Conservation (phyloP, 768 basidiomycete genomes). For the Tylopilus felleus region DNA sequence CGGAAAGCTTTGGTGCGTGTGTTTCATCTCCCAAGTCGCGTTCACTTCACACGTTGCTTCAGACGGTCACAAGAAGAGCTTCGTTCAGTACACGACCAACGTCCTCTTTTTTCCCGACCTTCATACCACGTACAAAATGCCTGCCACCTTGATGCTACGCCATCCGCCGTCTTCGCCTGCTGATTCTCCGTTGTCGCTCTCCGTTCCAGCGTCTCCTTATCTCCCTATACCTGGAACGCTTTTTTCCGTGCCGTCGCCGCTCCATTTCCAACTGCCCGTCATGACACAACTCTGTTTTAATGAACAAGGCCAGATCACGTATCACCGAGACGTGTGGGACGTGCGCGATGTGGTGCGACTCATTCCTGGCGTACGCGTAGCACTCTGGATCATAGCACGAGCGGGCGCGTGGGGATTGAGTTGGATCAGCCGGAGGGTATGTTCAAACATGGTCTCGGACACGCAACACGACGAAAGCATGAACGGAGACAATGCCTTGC, state of each 20-base stretch:
- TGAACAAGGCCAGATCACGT: slow-evolving; percentile 75
- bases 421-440: slow-evolving; percentile 28
- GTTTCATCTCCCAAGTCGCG: background rate
- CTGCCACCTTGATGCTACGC: slow-evolving; percentile 38
- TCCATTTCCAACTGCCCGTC: slow-evolving; percentile 72
- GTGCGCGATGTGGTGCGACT: slow-evolving; percentile 73
- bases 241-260: slow-evolving; percentile 57
- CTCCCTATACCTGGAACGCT: slow-evolving; percentile 59
- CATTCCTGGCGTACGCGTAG: slow-evolving; percentile 62
- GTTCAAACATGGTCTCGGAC: slow-evolving; percentile 6
- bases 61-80: slow-evolving; percentile 73
- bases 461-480: background rate
- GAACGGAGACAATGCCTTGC: slow-evolving; percentile 10
- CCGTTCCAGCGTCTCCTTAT: slow-evolving; percentile 40
- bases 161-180: slow-evolving; percentile 31
- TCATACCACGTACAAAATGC: slow-evolving; percentile 44
- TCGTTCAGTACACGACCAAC: slow-evolving; percentile 79
- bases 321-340: slow-evolving; percentile 82
- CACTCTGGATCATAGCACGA: slow-evolving; percentile 67
- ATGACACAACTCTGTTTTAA: slow-evolving; percentile 75
- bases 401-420: slow-evolving; percentile 57
- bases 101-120: slow-evolving; percentile 71
- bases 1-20: slow-evolving; percentile 68
- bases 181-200: slow-evolving; percentile 26
- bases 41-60: background rate